Base-by-base conservation (phyloP, 306 rosid genomes). In the Macrotyloma uniflorum region DNA sequence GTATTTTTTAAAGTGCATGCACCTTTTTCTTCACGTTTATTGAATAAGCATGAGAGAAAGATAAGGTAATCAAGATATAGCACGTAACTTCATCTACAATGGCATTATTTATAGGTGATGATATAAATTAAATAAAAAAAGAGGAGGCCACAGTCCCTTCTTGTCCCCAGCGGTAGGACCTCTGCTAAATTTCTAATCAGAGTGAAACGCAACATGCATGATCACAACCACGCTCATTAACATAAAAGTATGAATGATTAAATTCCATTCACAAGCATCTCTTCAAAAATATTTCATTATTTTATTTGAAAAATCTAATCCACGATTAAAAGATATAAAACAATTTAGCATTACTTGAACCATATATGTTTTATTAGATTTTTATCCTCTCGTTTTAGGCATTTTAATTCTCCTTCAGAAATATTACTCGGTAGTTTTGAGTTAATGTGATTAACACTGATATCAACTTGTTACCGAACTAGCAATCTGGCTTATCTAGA, bases 151-250 rank as follows among this genome's bases (percentile, higher is more conserved):
- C 24, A 33, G 58, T 50, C 6, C 58, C n/a, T 55, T 67, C 55
- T 30, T 40, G 43, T 67, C 65, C 33, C 66, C 45, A 16, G 22
- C 32, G 18, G 42, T 66, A 76, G 80, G 51, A 49, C 83, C 75
- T 54, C 50, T 18, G 19, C 35, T 43, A 42, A 80, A 53, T 73
- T 67, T 42, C 63, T 72, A 51, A 76, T 70, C 28, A 26, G 63
- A 46, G 71, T 76, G 67, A 32, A 70, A 40, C 70, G 32, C 72
- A 35, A 38, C 57, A 65, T 77, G 64, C 76, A 72, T 78, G 80
- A 64, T 78, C 70, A 54, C 12, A 35, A 77, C 71, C 76, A 80
- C 35, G 16, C 72, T 51, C 70, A 35, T 57, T 22, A 55, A 40
- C 32, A 30, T 10, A 19, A 77, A 42, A 67, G 42, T 64, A 24